phyloP scores from a whole-genome alignment of 768 basidiomycete species.

The Suillus lakei region DNA sequence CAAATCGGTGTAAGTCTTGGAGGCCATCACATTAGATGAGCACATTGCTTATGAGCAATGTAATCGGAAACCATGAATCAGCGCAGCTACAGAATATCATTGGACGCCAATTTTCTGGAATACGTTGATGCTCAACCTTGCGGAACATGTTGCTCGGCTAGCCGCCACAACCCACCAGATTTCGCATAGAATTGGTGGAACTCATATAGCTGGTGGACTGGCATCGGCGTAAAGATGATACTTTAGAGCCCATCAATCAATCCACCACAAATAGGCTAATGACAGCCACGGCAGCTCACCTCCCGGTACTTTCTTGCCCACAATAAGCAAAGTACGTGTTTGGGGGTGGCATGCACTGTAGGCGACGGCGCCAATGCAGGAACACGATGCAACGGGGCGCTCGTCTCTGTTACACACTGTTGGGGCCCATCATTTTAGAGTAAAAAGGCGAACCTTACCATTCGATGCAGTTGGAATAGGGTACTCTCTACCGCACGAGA shows the following conservation, averaged over 20 bases:
- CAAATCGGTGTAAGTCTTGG: no score
- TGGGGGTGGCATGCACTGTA: conserved; percentile 80
- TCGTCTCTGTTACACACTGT: conserved; percentile 80
- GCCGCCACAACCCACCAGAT: neutral
- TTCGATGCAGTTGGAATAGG: conserved; percentile 84
- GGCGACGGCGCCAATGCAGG: conserved; percentile 70
- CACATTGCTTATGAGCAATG: neutral
- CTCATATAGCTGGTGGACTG: neutral
- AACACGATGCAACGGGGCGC: conserved; percentile 72
- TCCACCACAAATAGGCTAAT: conserved; percentile 69
- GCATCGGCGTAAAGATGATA: neutral
- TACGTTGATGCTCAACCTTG: neutral
- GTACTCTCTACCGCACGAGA: conserved; percentile 84
- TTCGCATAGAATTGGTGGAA: neutral
- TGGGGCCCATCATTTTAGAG: neutral
- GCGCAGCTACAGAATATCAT: neutral
- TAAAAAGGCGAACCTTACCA: conserved; percentile 49
- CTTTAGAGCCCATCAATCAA: conserved; percentile 8
- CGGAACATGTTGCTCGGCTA: neutral
- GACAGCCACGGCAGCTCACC: conserved; percentile 66
- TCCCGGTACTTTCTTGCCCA: no score
- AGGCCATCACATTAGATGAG: neutral
- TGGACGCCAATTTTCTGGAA: neutral
- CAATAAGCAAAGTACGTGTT: conserved; percentile 81
- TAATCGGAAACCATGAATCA: neutral